Evolutionary conservation across 2,329 filamentous ascomycete genomes (phyloP).

Genomic region (Alternaria brassicae): DNA sequence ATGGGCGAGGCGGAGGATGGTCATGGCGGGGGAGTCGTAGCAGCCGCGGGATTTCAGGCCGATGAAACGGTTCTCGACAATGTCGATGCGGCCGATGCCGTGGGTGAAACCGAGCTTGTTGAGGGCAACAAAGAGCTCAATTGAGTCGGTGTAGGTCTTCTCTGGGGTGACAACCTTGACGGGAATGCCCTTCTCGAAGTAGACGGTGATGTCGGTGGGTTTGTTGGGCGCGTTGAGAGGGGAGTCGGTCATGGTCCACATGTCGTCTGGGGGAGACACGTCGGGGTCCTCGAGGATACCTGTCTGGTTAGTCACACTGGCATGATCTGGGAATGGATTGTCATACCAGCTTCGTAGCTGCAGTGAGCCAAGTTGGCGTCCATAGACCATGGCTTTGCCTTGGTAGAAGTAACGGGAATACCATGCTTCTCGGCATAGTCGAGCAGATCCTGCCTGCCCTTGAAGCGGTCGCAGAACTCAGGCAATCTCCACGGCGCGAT

Average conservation of each 20-base stretch:
- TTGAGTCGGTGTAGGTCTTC: constrained; percentile 70
- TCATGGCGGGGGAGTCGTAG: constrained; percentile 66
- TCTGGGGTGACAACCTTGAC: constrained; percentile 66
- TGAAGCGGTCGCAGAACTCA: constrained; percentile 73
- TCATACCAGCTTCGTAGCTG: constrained; percentile 74
- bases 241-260: constrained; percentile 79
- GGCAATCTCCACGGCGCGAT: constrained; percentile 78
- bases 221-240: constrained; percentile 73
- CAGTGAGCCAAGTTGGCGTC: constrained; percentile 78
- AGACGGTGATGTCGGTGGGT: constrained; percentile 73
- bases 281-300: constrained; percentile 70
- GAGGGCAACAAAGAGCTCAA: constrained; percentile 74
- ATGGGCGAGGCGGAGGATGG: constrained; percentile 62
- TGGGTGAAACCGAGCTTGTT: constrained; percentile 75
- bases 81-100: constrained; percentile 82
- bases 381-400: constrained; percentile 63
- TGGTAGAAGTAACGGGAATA: constrained; percentile 76
- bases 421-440: constrained; percentile 71
- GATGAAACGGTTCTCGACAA: constrained; percentile 82
- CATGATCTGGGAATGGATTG: too few relatives aligned
- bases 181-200: constrained; percentile 78
- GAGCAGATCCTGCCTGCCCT: constrained; percentile 74
- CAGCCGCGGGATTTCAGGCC: constrained; percentile 82
- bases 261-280: constrained; percentile 73
- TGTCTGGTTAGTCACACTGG: constrained; percentile 10